A percentile compares a stretch with the other conserved stretches of the same genome.
These are phyloP conservation scores for Hericium alpestre DNA, from an alignment of 768 basidiomycete species.

Conservation along the genomic window DNA sequence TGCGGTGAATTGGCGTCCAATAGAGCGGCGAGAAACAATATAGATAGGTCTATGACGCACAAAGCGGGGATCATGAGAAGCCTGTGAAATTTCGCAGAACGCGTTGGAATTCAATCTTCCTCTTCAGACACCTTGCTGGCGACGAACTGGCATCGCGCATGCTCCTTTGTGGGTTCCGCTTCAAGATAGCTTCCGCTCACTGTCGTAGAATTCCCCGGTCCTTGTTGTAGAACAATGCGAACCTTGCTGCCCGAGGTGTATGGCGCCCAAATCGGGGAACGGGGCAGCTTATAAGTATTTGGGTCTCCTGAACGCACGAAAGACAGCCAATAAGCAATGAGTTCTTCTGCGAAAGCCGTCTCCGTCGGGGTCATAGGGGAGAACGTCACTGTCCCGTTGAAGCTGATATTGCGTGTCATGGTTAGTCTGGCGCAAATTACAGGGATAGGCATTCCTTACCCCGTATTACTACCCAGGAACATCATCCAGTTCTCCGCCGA, in stretches of 20 bases:
- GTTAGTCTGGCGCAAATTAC: not conserved
- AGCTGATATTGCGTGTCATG: constrained; percentile 6
- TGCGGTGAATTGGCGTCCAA: too few relatives aligned
- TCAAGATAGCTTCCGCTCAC: constrained; percentile 34
- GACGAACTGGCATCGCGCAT: constrained; percentile 27
- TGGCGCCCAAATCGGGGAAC: constrained; percentile 39
- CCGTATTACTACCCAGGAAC: constrained; percentile 51
- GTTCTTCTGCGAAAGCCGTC: constrained; percentile 42
- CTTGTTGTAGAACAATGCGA: constrained; percentile 39
- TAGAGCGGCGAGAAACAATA: too few relatives aligned
- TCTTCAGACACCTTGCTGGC: constrained; percentile 22
- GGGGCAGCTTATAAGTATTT: constrained; percentile 41
- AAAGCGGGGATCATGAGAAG: too few relatives aligned
- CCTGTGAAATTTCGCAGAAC: too few relatives aligned
- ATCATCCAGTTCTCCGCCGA: constrained; percentile 63
- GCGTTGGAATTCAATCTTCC: constrained; percentile 21
- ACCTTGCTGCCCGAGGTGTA: constrained; percentile 23
- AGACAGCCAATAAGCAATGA: constrained; percentile 58
- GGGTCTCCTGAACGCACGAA: constrained; percentile 50
- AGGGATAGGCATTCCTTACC: constrained; percentile 25
- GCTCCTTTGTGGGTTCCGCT: constrained; percentile 26
- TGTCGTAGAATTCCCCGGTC: constrained; percentile 17
- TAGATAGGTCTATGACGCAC: too few relatives aligned
- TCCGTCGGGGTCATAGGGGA: constrained; percentile 34
- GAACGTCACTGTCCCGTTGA: constrained; percentile 45